A percentile compares a stretch with the other conserved stretches of the same genome.
phyloP scores from a whole-genome alignment of 495 filamentous ascomycete species.

The Trichoderma gamsii region DNA sequence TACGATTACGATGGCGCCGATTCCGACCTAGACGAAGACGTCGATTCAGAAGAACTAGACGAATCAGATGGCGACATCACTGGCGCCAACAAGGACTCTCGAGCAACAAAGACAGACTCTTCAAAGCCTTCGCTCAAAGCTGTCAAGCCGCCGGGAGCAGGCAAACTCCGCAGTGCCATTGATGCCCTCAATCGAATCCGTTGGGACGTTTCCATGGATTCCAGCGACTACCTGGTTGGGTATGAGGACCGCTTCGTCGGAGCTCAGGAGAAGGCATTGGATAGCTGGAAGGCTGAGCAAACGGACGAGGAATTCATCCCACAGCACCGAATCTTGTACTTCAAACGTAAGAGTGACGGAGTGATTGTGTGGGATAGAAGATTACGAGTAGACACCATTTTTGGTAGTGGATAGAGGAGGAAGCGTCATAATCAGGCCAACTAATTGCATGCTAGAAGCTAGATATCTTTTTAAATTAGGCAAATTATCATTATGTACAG shows the following conservation, averaged over 20 bases:
- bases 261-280: slow-evolving; percentile 54
- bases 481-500: neutral
- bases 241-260: slow-evolving; percentile 72
- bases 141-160: neutral
- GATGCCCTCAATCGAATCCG: slow-evolving; percentile 69
- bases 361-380: slow-evolving; percentile 54
- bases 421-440: neutral
- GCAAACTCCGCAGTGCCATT: slow-evolving; percentile 37
- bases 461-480: neutral
- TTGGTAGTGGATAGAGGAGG: slow-evolving; percentile 21
- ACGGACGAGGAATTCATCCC: slow-evolving; percentile 85
- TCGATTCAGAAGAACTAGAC: slow-evolving; percentile 29
- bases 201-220: slow-evolving; percentile 61
- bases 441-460: neutral
- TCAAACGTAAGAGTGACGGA: slow-evolving; percentile 55
- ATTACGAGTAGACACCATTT: slow-evolving; percentile 37
- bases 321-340: slow-evolving; percentile 69
- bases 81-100: neutral
- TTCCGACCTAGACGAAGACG: slow-evolving; percentile 26
- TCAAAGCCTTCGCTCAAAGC: neutral
- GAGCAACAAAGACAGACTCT: neutral
- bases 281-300: slow-evolving; percentile 65
- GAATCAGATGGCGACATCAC: slow-evolving; percentile 24
- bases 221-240: slow-evolving; percentile 61
- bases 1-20: slow-evolving; percentile 40